Evolutionary conservation across 768 basidiomycete genomes (phyloP).

Genomic region (Tubosaeta sp.): DNA sequence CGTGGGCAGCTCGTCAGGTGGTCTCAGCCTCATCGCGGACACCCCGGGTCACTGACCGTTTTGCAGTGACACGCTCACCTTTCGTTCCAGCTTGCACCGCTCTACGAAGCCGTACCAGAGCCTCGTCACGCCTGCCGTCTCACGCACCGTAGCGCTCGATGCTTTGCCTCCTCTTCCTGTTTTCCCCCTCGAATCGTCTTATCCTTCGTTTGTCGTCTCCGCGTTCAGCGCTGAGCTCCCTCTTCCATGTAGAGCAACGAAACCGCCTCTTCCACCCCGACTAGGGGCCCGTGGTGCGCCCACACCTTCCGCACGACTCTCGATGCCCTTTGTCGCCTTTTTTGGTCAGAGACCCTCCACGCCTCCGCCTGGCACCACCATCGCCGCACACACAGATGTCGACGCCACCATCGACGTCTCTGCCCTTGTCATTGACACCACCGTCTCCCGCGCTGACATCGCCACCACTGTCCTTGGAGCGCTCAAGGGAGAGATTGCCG

Average conservation of each 20-base stretch:
- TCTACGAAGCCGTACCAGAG: constrained; percentile 39
- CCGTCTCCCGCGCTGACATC: constrained; percentile 51
- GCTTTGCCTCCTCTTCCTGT: constrained; percentile 54
- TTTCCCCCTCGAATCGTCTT: constrained; percentile 34
- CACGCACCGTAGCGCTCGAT: constrained; percentile 35
- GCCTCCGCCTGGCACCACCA: constrained; percentile 17
- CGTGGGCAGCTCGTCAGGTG: constrained; percentile 66
- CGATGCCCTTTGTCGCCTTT: constrained; percentile 78
- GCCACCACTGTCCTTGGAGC: constrained; percentile 50
- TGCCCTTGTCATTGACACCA: constrained; percentile 53
- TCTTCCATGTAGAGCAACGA: constrained; percentile 37
- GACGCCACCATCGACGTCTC: constrained; percentile 50
- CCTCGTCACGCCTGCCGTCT: constrained; percentile 31
- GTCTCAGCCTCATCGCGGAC: constrained; percentile 32
- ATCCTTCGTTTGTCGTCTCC: constrained; percentile 46
- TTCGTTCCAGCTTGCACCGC: constrained; percentile 42
- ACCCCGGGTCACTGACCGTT: constrained; percentile 23
- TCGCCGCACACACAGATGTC: constrained; percentile 22
- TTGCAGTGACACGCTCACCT: constrained; percentile 35
- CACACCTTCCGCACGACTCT: constrained; percentile 43
- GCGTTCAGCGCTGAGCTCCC: constrained; percentile 35
- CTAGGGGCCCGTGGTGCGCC: constrained; percentile 15
- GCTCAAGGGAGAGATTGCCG: constrained; percentile 53
- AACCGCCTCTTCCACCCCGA: constrained; percentile 46
- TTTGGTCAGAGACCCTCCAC: constrained; percentile 48